Evolutionary conservation across 2,329 filamentous ascomycete genomes (phyloP).

Genomic region (Botryotinia globosa): DNA sequence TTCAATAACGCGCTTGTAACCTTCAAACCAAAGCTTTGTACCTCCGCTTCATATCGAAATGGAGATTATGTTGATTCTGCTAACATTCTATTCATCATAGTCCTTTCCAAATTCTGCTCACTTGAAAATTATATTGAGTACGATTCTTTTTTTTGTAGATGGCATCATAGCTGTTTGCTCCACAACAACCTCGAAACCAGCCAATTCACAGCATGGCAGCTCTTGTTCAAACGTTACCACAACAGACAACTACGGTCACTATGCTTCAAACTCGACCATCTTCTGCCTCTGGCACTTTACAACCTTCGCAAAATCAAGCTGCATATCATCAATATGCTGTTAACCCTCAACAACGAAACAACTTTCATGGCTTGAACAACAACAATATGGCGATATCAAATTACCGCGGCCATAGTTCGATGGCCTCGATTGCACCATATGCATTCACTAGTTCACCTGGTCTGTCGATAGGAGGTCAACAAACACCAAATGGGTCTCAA

Average conservation of each 20-base stretch:
- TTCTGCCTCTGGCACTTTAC: slow-evolving; percentile 56
- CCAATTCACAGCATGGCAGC: slow-evolving; percentile 67
- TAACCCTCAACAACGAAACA: slow-evolving; percentile 49
- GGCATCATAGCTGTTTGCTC: slow-evolving; percentile 27
- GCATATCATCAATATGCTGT: slow-evolving; percentile 48
- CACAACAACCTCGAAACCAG: slow-evolving; percentile 26
- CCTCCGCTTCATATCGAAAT: slow-evolving; percentile 22
- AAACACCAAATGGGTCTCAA: slow-evolving; percentile 43
- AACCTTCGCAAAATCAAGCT: slow-evolving; percentile 36
- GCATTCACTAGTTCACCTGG: slow-evolving; percentile 71
- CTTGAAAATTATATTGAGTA: slow-evolving; percentile 10
- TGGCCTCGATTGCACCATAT: slow-evolving; percentile 68
- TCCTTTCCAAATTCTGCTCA: slow-evolving; percentile 11
- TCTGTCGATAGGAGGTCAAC: slow-evolving; percentile 48
- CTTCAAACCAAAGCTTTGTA: neutral
- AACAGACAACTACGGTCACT: slow-evolving; percentile 69
- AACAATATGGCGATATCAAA: slow-evolving; percentile 46
- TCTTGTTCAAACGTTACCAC: slow-evolving; percentile 76
- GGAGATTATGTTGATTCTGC: neutral
- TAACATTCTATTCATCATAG: slow-evolving; percentile 23
- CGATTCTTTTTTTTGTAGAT: slow-evolving; percentile 29
- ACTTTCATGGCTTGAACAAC: slow-evolving; percentile 50
- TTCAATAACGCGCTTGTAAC: slow-evolving; percentile 23
- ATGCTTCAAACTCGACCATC: slow-evolving; percentile 73
- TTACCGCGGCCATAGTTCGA: slow-evolving; percentile 51